Conservation (phyloP, 2,329 filamentous ascomycete genomes). For the Verticillium dahliae region DNA sequence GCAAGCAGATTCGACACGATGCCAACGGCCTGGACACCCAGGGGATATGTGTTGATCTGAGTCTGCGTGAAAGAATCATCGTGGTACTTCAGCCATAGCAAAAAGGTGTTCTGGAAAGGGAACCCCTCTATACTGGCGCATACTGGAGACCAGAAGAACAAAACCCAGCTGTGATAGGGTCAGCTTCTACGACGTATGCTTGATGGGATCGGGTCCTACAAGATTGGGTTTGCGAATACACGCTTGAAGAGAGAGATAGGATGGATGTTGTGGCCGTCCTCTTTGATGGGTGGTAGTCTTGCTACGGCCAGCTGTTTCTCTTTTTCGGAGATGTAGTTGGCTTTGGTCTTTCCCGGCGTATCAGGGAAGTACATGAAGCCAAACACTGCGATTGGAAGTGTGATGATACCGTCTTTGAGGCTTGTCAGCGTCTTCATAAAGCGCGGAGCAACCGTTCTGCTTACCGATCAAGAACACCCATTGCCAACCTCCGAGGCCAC, state of each 20-base stretch:
- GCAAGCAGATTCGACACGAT: conserved; percentile 22
- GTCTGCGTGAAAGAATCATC: conserved; percentile 17
- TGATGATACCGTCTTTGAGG: conserved; percentile 40
- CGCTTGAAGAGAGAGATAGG: conserved; percentile 14
- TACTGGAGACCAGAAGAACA: conserved; percentile 25
- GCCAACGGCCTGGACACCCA: conserved; percentile 28
- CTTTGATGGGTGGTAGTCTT: conserved; percentile 20
- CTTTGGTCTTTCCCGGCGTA: conserved; percentile 31
- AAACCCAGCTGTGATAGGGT: conserved; percentile 15
- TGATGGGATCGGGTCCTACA: conserved; percentile 13
- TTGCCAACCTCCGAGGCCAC: conserved; percentile 44
- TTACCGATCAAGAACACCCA: conserved; percentile 27
- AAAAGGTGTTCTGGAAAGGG: conserved; percentile 17
- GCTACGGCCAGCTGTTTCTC: conserved; percentile 33
- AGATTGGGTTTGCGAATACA: conserved; percentile 11
- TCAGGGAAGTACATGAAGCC: conserved; percentile 44
- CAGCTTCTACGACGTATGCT: background rate
- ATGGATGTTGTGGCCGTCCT: conserved; percentile 15
- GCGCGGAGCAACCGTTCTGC: background rate
- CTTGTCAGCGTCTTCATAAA: background rate
- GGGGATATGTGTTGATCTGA: conserved; percentile 29
- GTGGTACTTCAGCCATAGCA: conserved; percentile 21
- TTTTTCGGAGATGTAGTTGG: conserved; percentile 11
- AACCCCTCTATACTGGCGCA: conserved; percentile 27
- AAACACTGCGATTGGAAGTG: conserved; percentile 43